Evolutionary conservation across 805 yeast species (phyloP).

Genomic region (Kurtzmaniella cleridarum): DNA sequence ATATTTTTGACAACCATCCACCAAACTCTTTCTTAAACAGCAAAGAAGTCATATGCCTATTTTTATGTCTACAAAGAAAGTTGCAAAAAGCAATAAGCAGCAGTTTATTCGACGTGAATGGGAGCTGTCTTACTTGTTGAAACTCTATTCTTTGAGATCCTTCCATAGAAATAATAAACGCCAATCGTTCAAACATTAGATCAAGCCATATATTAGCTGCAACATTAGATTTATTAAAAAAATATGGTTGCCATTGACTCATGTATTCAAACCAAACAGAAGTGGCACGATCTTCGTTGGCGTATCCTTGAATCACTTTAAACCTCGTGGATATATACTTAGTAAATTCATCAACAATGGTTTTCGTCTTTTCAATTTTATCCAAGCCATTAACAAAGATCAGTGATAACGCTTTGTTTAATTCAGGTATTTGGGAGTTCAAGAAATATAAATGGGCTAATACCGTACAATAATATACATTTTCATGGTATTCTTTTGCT

Average conservation of each 20-base stretch:
- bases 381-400: not conserved
- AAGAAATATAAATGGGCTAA: constrained; percentile 32
- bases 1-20: constrained; percentile 15
- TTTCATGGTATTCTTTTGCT: constrained; percentile 22
- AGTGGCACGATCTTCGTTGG: constrained; percentile 3
- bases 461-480: constrained; percentile 25
- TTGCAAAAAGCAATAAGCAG: constrained; percentile 22
- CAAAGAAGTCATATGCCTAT: constrained; percentile 10
- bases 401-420: constrained; percentile 6
- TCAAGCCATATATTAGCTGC: constrained; percentile 33
- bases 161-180: constrained; percentile 12
- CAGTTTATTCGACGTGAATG: constrained; percentile 19
- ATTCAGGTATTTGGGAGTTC: constrained; percentile 17
- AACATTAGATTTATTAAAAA: constrained; percentile 23
- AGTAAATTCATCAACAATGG: constrained; percentile 16
- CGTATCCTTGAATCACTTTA: constrained; percentile 23
- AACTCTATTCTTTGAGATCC: constrained; percentile 12
- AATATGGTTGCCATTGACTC: constrained; percentile 11
- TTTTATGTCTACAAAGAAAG: constrained; percentile 20
- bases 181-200: constrained; percentile 17
- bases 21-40: constrained; percentile 22
- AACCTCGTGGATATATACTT: constrained; percentile 29
- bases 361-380: not conserved
- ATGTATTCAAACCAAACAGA: constrained; percentile 28
- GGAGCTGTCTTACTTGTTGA: constrained; percentile 10